Percentiles rank a stretch among this genome's conserved stretches.
These are phyloP conservation scores for Trebouxia sp. DNA, from an alignment of 139 green algal genomes.

Conservation along the genomic window DNA sequence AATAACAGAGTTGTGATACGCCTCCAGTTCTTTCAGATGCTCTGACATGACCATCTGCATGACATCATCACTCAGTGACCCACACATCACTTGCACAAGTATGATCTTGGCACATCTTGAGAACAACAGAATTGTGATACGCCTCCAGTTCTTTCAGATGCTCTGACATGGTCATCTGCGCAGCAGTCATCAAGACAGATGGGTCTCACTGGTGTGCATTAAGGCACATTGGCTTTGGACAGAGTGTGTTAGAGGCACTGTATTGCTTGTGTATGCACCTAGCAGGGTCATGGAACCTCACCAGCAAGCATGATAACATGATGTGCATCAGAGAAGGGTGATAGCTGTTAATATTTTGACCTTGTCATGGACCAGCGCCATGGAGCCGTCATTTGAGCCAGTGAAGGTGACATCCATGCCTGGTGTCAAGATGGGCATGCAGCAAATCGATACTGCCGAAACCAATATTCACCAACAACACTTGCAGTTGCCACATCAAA, in stretches of 20 bases:
- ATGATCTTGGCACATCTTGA: too few species aligned
- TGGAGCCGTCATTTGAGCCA: slow-evolving; percentile 23
- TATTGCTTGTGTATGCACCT: too few species aligned
- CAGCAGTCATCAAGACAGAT: too few species aligned
- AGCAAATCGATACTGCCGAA: not conserved
- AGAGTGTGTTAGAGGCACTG: too few species aligned
- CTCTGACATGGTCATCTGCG: slow-evolving; percentile 29
- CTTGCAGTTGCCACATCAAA: not conserved
- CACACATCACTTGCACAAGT: too few species aligned
- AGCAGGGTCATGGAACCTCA: too few species aligned
- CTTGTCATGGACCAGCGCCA: slow-evolving; percentile 36
- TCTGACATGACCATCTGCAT: slow-evolving; percentile 28
- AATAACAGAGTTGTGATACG: slow-evolving; percentile 35
- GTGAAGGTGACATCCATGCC: slow-evolving; percentile 33
- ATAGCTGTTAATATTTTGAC: too few species aligned
- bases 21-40: slow-evolving; percentile 27
- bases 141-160: slow-evolving; percentile 27
- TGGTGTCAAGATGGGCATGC: not conserved
- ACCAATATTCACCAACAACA: not conserved
- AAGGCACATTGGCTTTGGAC: too few species aligned
- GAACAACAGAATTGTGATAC: slow-evolving; percentile 35
- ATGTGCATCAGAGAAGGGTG: too few species aligned
- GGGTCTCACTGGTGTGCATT: too few species aligned
- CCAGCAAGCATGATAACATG: too few species aligned
- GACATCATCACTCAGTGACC: too few species aligned